Evolutionary conservation across 768 basidiomycete genomes (phyloP), one percentile per base, ranked within the genome.

Genomic region (Leucosporidium scottii): DNA sequence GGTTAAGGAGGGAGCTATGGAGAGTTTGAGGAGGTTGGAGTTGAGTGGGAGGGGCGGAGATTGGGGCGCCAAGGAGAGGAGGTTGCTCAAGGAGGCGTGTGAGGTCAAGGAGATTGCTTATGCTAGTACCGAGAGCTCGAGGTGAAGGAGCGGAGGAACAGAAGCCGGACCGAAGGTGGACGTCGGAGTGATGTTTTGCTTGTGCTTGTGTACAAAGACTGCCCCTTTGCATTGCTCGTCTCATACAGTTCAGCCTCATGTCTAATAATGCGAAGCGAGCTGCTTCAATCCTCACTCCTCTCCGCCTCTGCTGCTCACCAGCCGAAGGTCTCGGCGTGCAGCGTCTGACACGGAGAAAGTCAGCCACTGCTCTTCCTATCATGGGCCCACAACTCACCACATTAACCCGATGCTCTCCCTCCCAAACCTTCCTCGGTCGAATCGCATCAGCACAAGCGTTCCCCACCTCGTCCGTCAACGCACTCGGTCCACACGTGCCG

Each of bases 351-450:
- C 12, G 3, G 12, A n/a, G 6, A 27, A 12, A 15, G 59, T 48
- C 21, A 28, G 54, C n/a, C 5, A 8, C 3, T n/a, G 4, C 13
- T 18, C 17, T 25, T 5, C 25, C n/a, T 27, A 27, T 54, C 25
- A 30, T 6, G 4, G 30, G 36, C 39, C 13, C 23, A n/a, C 15
- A 13, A 27, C 62, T 55, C 61, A 65, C 64, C 8, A 69, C 31
- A 20, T 69, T 69, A 28, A 64, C 28, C 30, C 68, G 27, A 20
- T 56, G 39, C 51, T 69, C 68, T 13, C 68, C 68, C 15, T 39
- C n/a, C 20, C 2, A 57, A 7, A 69, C 68, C 47, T 36, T 54
- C 0, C 10, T 3, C 27, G 60, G 60, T 1, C 58, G 56, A 27
- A 53, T 69, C 18, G 44, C 18, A n/a, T 69, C 64, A 1, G 56